These are phyloP conservation scores for Phytophthora kernoviae DNA, from an alignment of 352 stramenopile species.

Conservation along the genomic window DNA sequence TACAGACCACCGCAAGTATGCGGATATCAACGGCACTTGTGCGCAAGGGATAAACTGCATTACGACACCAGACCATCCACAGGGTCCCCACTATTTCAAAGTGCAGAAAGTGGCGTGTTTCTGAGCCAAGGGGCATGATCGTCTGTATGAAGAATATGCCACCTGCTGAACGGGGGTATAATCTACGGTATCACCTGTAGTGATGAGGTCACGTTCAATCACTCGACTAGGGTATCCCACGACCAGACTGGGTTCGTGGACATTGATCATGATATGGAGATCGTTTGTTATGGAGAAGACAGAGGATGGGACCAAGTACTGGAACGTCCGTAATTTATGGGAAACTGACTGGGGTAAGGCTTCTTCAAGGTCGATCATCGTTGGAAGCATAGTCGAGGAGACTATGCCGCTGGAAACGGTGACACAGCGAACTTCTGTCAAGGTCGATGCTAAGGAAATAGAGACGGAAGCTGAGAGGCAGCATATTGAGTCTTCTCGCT, in stretches of 20 bases:
- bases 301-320: conserved; percentile 88
- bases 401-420: conserved; percentile 10
- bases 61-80: conserved; percentile 26
- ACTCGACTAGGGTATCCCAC: conserved; percentile 88
- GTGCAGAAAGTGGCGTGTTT: conserved; percentile 58
- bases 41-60: conserved; percentile 61
- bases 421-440: conserved; percentile 6
- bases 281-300: conserved; percentile 93
- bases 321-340: conserved; percentile 93
- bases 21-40: conserved; percentile 54
- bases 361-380: conserved; percentile 85
- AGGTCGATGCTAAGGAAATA: background rate
- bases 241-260: conserved; percentile 69
- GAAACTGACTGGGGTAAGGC: conserved; percentile 91
- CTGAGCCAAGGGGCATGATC: conserved; percentile 53
- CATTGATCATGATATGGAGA: conserved; percentile 89
- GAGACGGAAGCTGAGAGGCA: background rate
- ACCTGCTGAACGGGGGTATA: conserved; percentile 81
- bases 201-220: conserved; percentile 72
- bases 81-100: conserved; percentile 43
- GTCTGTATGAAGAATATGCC: conserved; percentile 50
- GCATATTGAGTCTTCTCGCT: conserved; percentile 8
- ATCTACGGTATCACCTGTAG: conserved; percentile 91
- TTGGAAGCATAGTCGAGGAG: conserved; percentile 2
- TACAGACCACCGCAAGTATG: conserved; percentile 63